A percentile compares a stretch with the other conserved stretches of the same genome.
phyloP scores from a whole-genome alignment of 2,329 filamentous ascomycete genomes.

The Trichoderma cornu-damae region DNA sequence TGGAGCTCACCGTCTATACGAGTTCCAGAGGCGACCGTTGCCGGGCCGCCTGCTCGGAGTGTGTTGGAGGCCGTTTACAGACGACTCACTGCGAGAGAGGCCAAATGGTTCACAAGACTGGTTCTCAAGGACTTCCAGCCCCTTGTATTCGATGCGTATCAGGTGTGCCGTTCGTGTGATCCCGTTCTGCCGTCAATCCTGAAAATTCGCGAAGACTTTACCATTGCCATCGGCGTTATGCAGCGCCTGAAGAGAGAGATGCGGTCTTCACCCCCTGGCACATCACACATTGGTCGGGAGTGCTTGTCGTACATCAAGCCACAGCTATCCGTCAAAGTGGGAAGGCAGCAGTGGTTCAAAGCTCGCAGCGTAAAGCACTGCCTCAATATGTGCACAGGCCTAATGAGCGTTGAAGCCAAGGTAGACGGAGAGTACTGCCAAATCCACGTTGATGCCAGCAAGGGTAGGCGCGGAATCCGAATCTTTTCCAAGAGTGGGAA shows the following conservation, averaged over 20 bases:
- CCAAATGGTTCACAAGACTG: conserved; percentile 82
- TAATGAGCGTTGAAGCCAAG: conserved; percentile 73
- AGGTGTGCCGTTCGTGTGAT: conserved; percentile 59
- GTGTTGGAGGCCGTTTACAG: conserved; percentile 54
- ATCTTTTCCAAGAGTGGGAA: conserved; percentile 94
- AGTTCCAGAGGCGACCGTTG: conserved; percentile 26
- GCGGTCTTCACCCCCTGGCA: conserved; percentile 18
- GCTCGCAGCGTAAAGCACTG: conserved; percentile 70
- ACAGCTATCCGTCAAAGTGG: conserved; percentile 57
- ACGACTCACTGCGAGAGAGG: conserved; percentile 60
- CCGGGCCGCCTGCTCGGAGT: conserved; percentile 33
- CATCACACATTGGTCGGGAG: conserved; percentile 18
- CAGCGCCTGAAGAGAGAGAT: conserved; percentile 29
- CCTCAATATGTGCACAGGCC: conserved; percentile 54
- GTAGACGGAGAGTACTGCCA: conserved; percentile 90
- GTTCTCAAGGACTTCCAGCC: conserved; percentile 72
- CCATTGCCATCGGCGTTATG: conserved; percentile 53
- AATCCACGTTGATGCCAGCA: conserved; percentile 68
- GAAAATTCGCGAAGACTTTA: conserved; percentile 63
- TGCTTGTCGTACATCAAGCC: conserved; percentile 43
- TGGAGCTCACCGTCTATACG: conserved; percentile 66
- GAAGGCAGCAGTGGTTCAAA: conserved; percentile 59
- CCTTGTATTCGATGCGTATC: conserved; percentile 52
- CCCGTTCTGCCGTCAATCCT: conserved; percentile 65
- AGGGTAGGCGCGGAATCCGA: conserved; percentile 53